Evolutionary conservation across 345 rosid species (phyloP), one percentile per base, ranked within the genome.

Genomic region (Rhizophora apiculata): DNA sequence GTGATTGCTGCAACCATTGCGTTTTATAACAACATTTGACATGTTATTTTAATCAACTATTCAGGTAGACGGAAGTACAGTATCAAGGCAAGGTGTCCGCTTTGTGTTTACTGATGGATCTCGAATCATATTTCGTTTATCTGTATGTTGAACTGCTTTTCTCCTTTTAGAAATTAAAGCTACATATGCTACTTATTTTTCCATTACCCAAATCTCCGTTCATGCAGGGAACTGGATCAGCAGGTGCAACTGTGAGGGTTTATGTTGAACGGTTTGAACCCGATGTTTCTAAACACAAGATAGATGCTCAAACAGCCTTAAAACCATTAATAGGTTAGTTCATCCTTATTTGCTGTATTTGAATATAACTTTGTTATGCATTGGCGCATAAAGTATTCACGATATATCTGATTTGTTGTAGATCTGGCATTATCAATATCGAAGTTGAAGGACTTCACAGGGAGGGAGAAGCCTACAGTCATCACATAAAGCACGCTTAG

Each of bases 381-480:
- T 8, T 1, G 15, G 29, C 15, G 6, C 49, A 55, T 55, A 5
- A 21, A 68, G 46, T 62, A 27, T 69, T 70, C 69, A 54, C 36
- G 15, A 56, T 37, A 73, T 58, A 21, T 55, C 24, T 73, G 26
- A 20, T 55, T 73, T 80, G 68, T 81, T 78, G 72, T 85, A 89
- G 97, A 92, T 79, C 78, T 92, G 79, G 97, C 96, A 19, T 78
- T 90, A 64, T 87, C 96, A 6, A 71, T 92, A 72, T 95, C 99
- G 55, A 88, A 86, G 88, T 85, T 95, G 79, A 84, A 87, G 83
- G 96, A 85, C 34, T 95, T 88, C 84, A 90, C 96, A 18, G 94
- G 92, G 63, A 87, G 96, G 84, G 96, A 92, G 83, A 88, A 86
- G 76, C 99, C 96, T 56, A 95, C 94, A n/a, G 97, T 95, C 75